Evolutionary conservation across 108 stramenopile species (phyloP), one percentile per base, ranked within the genome.

Genomic region (Hondaea fermentalgiana): DNA sequence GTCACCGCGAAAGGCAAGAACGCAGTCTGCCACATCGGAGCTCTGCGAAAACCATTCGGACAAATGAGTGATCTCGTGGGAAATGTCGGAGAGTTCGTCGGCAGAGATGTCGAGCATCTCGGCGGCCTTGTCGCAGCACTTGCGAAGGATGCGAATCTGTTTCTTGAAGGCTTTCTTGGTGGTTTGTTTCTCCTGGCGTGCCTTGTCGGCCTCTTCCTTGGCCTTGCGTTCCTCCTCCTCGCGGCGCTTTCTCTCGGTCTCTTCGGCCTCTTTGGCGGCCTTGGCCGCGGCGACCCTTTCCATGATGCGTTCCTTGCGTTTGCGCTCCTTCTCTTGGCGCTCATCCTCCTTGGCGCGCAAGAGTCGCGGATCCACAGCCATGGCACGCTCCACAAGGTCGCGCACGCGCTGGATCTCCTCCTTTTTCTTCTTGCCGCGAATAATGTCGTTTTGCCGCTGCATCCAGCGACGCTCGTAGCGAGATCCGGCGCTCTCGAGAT

Each of bases 391-490:
- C 16, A 99, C 97, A n/a, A 99, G 90, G 21, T 89, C 59, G 57
- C 92, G 94, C 72, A 99, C 94, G 5, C 99, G 94, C 64, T 96
- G 94, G 89, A 96, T 93, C 92, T 99, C 99, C 90, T 96, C 95
- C 89, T 91, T 95, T 91, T 99, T 99, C 90, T 97, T 90, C 69
- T 95, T 96, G 92, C 96, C 97, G 47, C 97, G 94, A 44, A 93
- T 92, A 17, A 94, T 92, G 71, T 97, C 98, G 89, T 98, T 97
- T 92, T 99, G 98, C 91, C 98, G 97, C 93, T 96, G 93, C 95
- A 97, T 97, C 97, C 97, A 98, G 47, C 99, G 91, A 88, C 98
- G 97, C 90, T 99, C 98, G 87, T 97, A 96, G 5, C 99, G 94
- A 72, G 90, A 93, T 58, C 95, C 96, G 23, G 98, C 99, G 71